Conservation (phyloP, 805 yeast species). For the Barnettozyma sucrosica region DNA sequence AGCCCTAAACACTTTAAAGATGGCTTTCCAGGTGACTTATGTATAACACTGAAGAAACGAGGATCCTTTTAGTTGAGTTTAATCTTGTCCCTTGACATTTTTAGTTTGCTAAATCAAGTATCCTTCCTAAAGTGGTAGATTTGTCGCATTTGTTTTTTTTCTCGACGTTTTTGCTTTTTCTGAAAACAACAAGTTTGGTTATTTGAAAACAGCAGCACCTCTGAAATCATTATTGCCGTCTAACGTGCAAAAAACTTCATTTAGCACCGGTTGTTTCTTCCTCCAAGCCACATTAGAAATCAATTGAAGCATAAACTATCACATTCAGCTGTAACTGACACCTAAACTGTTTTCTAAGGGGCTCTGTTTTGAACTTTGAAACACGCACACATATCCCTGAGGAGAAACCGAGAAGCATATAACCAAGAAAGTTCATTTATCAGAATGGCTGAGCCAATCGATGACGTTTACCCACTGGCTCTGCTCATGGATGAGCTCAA, state of each 20-base stretch:
- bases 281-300: neutral
- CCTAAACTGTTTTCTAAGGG: neutral
- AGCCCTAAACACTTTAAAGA: constrained; percentile 13
- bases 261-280: neutral
- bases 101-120: neutral
- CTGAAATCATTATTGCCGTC: neutral
- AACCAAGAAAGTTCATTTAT: neutral
- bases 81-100: too few species aligned
- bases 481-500: constrained; percentile 93
- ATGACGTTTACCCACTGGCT: constrained; percentile 83
- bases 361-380: neutral
- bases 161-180: neutral
- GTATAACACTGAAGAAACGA: constrained; percentile 10
- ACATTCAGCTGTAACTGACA: neutral
- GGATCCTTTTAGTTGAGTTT: neutral
- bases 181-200: neutral
- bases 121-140: neutral
- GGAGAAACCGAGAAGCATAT: neutral
- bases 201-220: neutral
- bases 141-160: neutral
- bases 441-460: constrained; percentile 12
- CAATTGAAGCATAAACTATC: neutral
- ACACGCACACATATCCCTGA: neutral
- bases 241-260: neutral
- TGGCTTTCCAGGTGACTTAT: constrained; percentile 26